These are phyloP conservation scores for Russula brevipes DNA, from an alignment of 768 basidiomycete genomes.

Conservation along the genomic window DNA sequence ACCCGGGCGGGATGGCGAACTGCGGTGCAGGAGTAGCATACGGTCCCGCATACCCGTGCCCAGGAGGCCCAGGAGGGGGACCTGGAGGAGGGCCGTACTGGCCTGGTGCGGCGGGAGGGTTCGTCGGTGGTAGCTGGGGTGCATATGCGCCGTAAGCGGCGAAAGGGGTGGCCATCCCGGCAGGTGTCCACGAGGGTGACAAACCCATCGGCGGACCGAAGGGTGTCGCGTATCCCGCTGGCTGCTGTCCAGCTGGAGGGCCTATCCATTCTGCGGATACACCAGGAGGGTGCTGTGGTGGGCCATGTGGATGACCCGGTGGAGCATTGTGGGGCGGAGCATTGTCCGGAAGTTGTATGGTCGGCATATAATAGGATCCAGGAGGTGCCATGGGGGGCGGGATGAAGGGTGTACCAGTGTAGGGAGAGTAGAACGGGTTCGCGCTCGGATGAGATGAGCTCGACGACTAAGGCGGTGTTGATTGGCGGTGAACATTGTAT, in stretches of 20 bases:
- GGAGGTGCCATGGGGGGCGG: slow-evolving; percentile 22
- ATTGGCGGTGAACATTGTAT: slow-evolving; percentile 1
- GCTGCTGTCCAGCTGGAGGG: slow-evolving; percentile 16
- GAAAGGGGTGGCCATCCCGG: slow-evolving; percentile 17
- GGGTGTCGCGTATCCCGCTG: slow-evolving; percentile 20
- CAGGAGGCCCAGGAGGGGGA: slow-evolving; percentile 1
- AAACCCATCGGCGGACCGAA: not conserved
- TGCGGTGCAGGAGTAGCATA: slow-evolving; percentile 16
- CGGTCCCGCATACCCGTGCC: slow-evolving; percentile 16
- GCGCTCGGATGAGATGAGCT: slow-evolving; percentile 22
- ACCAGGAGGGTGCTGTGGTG: slow-evolving; percentile 26
- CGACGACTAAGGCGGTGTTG: slow-evolving; percentile 17
- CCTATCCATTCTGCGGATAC: slow-evolving; percentile 34
- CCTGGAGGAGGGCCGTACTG: slow-evolving; percentile 1
- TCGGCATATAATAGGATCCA: slow-evolving; percentile 34
- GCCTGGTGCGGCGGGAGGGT: slow-evolving; percentile 2
- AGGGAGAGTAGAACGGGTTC: slow-evolving; percentile 21
- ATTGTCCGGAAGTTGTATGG: slow-evolving; percentile 28
- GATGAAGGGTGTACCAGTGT: slow-evolving; percentile 25
- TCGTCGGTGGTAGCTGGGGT: slow-evolving; percentile 33
- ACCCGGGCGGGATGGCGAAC: slow-evolving; percentile 18
- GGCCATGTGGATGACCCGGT: slow-evolving; percentile 8
- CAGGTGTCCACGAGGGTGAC: slow-evolving; percentile 4
- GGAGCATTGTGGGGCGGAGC: slow-evolving; percentile 5
- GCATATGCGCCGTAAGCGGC: slow-evolving; percentile 31